Evolutionary conservation across 768 basidiomycete species (phyloP).

Genomic region (Asterophora parasitica): DNA sequence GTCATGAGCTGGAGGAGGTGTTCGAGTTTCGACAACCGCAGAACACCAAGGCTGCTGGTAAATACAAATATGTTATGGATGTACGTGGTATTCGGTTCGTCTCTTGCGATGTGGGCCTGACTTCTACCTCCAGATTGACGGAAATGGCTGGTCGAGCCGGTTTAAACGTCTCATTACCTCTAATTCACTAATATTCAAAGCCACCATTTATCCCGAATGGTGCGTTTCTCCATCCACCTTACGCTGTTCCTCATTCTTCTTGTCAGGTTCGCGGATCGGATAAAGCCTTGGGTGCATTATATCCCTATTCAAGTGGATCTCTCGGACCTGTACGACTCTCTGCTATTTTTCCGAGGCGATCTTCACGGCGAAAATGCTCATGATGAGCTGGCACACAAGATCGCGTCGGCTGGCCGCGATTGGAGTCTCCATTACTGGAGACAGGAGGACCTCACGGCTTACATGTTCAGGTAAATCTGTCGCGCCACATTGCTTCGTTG

Average conservation of each 20-base stretch:
- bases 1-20: slow-evolving; percentile 34
- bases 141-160: slow-evolving; percentile 59
- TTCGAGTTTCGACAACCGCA: slow-evolving; percentile 46
- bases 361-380: slow-evolving; percentile 48
- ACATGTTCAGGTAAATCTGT: slow-evolving; percentile 45
- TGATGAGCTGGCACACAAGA: slow-evolving; percentile 51
- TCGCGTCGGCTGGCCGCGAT: slow-evolving; percentile 49
- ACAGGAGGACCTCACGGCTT: slow-evolving; percentile 54
- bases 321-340: slow-evolving; percentile 62
- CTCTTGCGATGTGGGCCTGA: neutral
- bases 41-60: slow-evolving; percentile 35
- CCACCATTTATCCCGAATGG: slow-evolving; percentile 67
- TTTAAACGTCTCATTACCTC: slow-evolving; percentile 59
- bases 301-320: slow-evolving; percentile 62
- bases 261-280: slow-evolving; percentile 45
- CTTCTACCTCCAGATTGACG: slow-evolving; percentile 37
- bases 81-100: slow-evolving; percentile 30
- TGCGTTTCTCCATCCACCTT: slow-evolving; percentile 17
- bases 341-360: slow-evolving; percentile 68
- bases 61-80: slow-evolving; percentile 58
- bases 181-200: slow-evolving; percentile 57
- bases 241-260: neutral
- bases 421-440: slow-evolving; percentile 62
- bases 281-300: slow-evolving; percentile 69
- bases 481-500: neutral